phyloP scores from a whole-genome alignment of 2,329 filamentous ascomycete genomes.

The Paracoccidioides brasiliensis region DNA sequence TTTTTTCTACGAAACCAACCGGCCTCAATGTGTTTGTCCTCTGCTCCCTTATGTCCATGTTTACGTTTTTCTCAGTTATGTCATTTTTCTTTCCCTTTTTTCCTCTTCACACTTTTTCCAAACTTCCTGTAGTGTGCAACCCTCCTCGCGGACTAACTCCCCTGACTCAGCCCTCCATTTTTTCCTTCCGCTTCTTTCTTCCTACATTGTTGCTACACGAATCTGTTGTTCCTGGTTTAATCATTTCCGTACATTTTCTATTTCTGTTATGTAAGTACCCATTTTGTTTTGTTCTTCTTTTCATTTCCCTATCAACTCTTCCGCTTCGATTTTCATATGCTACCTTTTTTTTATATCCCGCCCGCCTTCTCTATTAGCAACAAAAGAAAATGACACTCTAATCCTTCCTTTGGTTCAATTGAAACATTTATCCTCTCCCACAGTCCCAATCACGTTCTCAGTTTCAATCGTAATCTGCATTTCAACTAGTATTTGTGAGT shows the following conservation, averaged over 20 bases:
- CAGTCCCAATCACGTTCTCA: background rate
- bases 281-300: constrained; percentile 1
- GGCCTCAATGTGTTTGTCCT: background rate
- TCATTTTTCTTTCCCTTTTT: constrained; percentile 6
- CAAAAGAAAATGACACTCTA: too few relatives aligned
- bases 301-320: background rate
- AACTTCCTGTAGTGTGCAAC: background rate
- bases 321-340: background rate
- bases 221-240: too few relatives aligned
- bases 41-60: background rate
- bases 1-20: background rate
- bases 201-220: constrained; percentile 4
- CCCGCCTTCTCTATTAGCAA: constrained; percentile 7
- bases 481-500: too few relatives aligned
- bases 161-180: background rate
- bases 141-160: background rate
- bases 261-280: background rate
- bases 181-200: constrained; percentile 5
- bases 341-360: constrained; percentile 6
- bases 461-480: background rate
- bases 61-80: background rate
- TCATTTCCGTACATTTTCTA: too few relatives aligned
- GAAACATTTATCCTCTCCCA: background rate
- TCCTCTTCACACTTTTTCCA: background rate
- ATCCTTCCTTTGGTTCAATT: background rate